These are phyloP conservation scores for Cryptosporidium muris DNA, from an alignment of 169 alveolate species.

Conservation along the genomic window DNA sequence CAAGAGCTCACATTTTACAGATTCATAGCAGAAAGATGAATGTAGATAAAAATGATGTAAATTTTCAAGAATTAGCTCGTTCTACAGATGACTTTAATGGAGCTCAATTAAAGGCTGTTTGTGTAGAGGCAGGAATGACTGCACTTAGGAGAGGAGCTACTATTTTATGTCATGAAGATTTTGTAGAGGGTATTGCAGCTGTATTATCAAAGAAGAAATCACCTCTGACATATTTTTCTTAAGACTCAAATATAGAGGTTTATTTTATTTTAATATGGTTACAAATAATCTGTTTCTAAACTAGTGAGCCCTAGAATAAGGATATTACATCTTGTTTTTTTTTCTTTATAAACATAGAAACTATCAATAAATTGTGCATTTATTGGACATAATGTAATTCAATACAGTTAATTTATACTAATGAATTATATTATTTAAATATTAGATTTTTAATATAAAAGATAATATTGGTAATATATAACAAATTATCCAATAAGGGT, in stretches of 20 bases:
- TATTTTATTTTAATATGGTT: too few relatives aligned
- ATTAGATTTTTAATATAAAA: too few relatives aligned
- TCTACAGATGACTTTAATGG: conserved; percentile 98
- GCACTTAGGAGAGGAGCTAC: conserved; percentile 97
- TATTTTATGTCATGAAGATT: conserved; percentile 97
- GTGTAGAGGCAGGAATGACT: conserved; percentile 89
- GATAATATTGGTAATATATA: too few relatives aligned
- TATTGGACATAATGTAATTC: too few relatives aligned
- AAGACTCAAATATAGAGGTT: conserved; percentile 7
- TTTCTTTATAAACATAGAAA: conserved; percentile 11
- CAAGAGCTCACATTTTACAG: conserved; percentile 94
- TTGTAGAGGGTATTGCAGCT: conserved; percentile 96
- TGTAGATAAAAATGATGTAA: conserved; percentile 93
- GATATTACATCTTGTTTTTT: background rate
- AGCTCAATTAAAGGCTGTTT: conserved; percentile 92
- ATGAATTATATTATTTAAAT: too few relatives aligned
- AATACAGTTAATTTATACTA: too few relatives aligned
- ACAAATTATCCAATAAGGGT: too few relatives aligned
- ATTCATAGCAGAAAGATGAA: conserved; percentile 99
- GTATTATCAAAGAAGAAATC: conserved; percentile 98
- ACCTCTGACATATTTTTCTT: conserved; percentile 94
- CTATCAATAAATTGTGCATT: too few relatives aligned
- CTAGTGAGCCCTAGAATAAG: too few relatives aligned
- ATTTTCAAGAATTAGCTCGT: conserved; percentile 96
- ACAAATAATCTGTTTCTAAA: too few relatives aligned